These are phyloP conservation scores for Stevia rebaudiana DNA, from an alignment of 140 eudicot species.

Conservation along the genomic window DNA sequence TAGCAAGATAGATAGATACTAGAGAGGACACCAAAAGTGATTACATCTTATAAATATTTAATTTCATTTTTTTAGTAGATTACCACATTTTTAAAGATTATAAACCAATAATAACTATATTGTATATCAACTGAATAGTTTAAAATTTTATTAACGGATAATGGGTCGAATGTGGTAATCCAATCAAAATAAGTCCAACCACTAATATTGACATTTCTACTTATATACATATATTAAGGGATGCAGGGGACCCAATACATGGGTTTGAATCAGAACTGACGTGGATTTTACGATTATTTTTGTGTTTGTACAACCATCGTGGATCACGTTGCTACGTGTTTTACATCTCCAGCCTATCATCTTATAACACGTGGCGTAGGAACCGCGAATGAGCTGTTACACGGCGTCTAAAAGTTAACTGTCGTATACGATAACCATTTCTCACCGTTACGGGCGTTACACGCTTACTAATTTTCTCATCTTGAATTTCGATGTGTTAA, in stretches of 20 bases:
- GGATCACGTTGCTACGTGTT: conserved; percentile 25
- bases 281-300: conserved; percentile 22
- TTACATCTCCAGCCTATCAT: neutral
- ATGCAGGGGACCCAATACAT: conserved; percentile 2
- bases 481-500: neutral
- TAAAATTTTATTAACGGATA: too few species aligned
- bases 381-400: neutral
- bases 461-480: neutral
- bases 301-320: neutral
- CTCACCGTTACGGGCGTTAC: neutral
- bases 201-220: neutral
- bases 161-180: neutral
- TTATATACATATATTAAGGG: neutral
- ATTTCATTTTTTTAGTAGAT: too few species aligned
- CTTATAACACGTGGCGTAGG: conserved; percentile 18
- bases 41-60: too few species aligned
- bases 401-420: neutral
- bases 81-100: too few species aligned
- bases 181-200: conserved; percentile 10
- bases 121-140: too few species aligned
- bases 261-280: conserved; percentile 18
- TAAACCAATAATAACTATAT: neutral
- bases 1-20: too few species aligned
- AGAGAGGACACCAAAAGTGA: too few species aligned
- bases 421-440: conserved; percentile 7